A percentile compares a stretch with the other conserved stretches of the same genome.
These are phyloP conservation scores for Sclerospora graminicola DNA, from an alignment of 352 stramenopile genomes.

Conservation along the genomic window DNA sequence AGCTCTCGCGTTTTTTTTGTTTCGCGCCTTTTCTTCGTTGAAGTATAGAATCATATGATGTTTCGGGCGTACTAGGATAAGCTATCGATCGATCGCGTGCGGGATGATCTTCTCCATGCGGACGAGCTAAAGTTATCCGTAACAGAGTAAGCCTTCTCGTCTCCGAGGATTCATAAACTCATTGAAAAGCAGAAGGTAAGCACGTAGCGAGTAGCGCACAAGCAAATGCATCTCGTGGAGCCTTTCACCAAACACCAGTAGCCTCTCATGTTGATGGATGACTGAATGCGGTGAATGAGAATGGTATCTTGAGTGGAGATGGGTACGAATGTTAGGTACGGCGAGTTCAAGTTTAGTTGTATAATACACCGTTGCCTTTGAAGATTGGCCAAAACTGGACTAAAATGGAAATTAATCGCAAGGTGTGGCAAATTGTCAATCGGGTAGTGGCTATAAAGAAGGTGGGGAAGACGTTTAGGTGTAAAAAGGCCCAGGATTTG, in stretches of 20 bases:
- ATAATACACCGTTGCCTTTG: constrained; percentile 63
- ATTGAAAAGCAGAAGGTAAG: constrained; percentile 13
- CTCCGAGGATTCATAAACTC: constrained; percentile 33
- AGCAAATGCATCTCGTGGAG: constrained; percentile 59
- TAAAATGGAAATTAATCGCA: constrained; percentile 63
- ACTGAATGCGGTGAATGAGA: constrained; percentile 12
- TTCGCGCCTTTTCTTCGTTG: constrained; percentile 53
- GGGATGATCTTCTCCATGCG: constrained; percentile 55
- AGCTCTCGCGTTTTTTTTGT: constrained; percentile 31
- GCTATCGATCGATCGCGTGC: constrained; percentile 35
- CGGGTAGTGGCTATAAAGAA: constrained; percentile 44
- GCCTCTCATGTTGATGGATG: constrained; percentile 43
- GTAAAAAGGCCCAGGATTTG: constrained; percentile 21
- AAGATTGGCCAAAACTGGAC: constrained; percentile 51
- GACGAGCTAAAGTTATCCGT: constrained; percentile 83
- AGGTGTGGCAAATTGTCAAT: constrained; percentile 67
- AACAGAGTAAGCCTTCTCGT: constrained; percentile 56
- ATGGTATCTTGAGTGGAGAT: constrained; percentile 25
- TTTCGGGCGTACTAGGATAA: constrained; percentile 36
- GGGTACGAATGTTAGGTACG: constrained; percentile 39
- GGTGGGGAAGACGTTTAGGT: constrained; percentile 22
- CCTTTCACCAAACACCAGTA: constrained; percentile 49
- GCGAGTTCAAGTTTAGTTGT: constrained; percentile 67
- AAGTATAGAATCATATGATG: constrained; percentile 64
- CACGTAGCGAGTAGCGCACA: constrained; percentile 13